Percentiles rank a stretch among this genome's conserved stretches.
phyloP scores from a whole-genome alignment of 257 asterid genomes.

The Salvia splendens region DNA sequence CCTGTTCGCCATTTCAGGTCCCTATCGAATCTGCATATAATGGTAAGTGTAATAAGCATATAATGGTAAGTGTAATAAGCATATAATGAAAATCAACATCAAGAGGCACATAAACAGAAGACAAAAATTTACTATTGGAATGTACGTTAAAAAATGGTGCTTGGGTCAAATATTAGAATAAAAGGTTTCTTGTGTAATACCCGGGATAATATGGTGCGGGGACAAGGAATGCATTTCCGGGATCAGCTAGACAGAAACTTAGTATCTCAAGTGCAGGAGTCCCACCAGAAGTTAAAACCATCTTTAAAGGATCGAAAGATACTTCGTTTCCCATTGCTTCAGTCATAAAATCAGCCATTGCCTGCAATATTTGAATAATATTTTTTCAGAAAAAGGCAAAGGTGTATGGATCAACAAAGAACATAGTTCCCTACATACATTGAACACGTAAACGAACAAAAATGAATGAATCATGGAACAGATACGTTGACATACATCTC shows the following conservation, averaged over 20 bases:
- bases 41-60: no score
- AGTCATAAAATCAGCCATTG: constrained; percentile 86
- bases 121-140: neutral
- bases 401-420: neutral
- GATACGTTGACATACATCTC: neutral
- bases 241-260: constrained; percentile 88
- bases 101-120: constrained; percentile 18
- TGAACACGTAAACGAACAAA: constrained; percentile 2
- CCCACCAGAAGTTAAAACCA: constrained; percentile 83
- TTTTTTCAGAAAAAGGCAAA: constrained; percentile 28
- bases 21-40: constrained; percentile 73
- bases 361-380: constrained; percentile 50
- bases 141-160: constrained; percentile 4
- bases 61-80: neutral
- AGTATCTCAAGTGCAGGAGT: constrained; percentile 91
- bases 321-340: constrained; percentile 68
- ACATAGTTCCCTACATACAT: neutral
- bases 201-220: constrained; percentile 98
- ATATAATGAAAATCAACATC: neutral
- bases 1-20: constrained; percentile 92
- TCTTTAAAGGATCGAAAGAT: constrained; percentile 68
- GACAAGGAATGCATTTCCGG: constrained; percentile 88
- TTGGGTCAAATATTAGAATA: constrained; percentile 10
- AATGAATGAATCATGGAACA: constrained; percentile 9
- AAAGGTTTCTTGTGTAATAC: constrained; percentile 41